These are phyloP conservation scores for Agaricales sp. DNA, from an alignment of 1,284 basidiomycete species.

Conservation along the genomic window DNA sequence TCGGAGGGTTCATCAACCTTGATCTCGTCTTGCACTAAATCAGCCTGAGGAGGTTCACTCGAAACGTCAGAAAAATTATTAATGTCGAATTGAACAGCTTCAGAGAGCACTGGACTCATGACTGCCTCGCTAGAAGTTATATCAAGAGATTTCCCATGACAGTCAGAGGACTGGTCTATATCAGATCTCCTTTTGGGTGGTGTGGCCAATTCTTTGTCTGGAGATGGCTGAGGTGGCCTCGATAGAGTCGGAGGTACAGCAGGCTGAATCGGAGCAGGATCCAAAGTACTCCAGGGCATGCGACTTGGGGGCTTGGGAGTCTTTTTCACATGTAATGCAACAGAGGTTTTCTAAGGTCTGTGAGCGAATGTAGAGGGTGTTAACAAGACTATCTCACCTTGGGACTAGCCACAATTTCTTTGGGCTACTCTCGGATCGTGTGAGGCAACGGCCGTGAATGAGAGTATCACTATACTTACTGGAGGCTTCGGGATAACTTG, in stretches of 20 bases:
- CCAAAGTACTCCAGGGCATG: background rate
- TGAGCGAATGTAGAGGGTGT: too few relatives aligned
- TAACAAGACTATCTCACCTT: too few relatives aligned
- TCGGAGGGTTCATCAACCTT: background rate
- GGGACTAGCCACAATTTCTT: too few relatives aligned
- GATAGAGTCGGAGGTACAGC: background rate
- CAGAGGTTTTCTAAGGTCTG: background rate
- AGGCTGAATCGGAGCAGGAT: background rate
- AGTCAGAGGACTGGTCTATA: background rate
- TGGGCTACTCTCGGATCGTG: too few relatives aligned
- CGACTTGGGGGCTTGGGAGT: background rate
- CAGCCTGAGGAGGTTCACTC: background rate
- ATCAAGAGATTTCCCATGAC: background rate
- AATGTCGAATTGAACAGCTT: background rate
- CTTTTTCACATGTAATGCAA: background rate
- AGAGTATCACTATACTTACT: too few relatives aligned
- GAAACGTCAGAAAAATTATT: background rate
- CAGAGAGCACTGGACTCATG: background rate
- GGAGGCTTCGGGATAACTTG: too few relatives aligned
- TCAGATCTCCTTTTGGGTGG: background rate
- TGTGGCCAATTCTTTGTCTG: background rate
- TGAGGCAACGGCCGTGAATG: too few relatives aligned
- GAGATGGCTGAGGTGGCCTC: background rate
- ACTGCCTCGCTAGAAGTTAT: background rate
- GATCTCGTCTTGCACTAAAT: background rate